Evolutionary conservation across 2,329 filamentous ascomycete genomes (phyloP).

Genomic region (Diplodia mutila): DNA sequence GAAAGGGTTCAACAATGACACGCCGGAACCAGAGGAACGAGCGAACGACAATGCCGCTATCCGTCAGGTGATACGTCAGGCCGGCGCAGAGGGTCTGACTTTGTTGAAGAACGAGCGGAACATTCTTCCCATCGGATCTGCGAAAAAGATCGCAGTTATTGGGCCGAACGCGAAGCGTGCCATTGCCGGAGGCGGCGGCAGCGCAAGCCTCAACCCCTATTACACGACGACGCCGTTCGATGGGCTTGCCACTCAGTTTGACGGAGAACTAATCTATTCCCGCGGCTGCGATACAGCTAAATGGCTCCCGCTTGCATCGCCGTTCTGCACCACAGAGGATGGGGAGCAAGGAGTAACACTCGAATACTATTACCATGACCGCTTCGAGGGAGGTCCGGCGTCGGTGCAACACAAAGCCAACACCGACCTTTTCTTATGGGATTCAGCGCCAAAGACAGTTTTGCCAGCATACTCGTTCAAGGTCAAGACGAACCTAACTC

Average conservation of each 20-base stretch:
- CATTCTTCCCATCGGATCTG: slow-evolving; percentile 62
- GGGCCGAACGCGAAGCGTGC: slow-evolving; percentile 69
- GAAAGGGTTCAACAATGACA: slow-evolving; percentile 63
- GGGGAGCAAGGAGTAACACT: slow-evolving; percentile 65
- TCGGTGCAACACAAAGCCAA: slow-evolving; percentile 64
- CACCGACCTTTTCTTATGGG: slow-evolving; percentile 72
- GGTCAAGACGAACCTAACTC: slow-evolving; percentile 63
- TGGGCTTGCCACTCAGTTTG: slow-evolving; percentile 13
- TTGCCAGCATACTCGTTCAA: slow-evolving; percentile 67
- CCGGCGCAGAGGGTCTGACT: slow-evolving; percentile 65
- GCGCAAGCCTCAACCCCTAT: slow-evolving; percentile 70
- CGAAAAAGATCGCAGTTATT: slow-evolving; percentile 66
- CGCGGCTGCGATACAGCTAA: slow-evolving; percentile 67
- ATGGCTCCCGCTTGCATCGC: slow-evolving; percentile 66
- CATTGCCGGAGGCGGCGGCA: slow-evolving; percentile 70
- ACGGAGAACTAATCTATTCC: slow-evolving; percentile 59
- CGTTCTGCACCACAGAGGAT: slow-evolving; percentile 59
- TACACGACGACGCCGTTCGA: slow-evolving; percentile 68
- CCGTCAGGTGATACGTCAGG: slow-evolving; percentile 62
- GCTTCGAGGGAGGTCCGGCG: slow-evolving; percentile 61
- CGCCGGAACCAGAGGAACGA: slow-evolving; percentile 60
- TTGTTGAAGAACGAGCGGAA: slow-evolving; percentile 65
- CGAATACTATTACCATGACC: slow-evolving; percentile 67
- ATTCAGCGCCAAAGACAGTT: slow-evolving; percentile 66
- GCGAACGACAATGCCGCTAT: slow-evolving; percentile 60